Percentiles rank a stretch among this genome's conserved stretches.
These are phyloP conservation scores for Saturnispora diversa DNA, from an alignment of 805 yeast genomes.

Conservation along the genomic window DNA sequence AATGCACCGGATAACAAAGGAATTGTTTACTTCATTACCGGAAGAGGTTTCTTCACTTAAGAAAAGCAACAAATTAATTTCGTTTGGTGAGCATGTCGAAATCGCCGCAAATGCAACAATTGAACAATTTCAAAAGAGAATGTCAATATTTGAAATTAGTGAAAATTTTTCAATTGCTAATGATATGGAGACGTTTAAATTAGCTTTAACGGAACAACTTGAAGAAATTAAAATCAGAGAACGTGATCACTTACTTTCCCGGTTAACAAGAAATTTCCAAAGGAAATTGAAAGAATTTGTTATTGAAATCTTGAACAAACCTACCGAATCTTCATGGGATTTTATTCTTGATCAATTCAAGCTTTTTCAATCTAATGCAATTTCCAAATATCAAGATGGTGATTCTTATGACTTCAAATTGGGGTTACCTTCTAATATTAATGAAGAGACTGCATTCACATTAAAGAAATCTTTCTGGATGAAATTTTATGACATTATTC, in stretches of 20 bases:
- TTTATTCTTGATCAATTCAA: slow-evolving; percentile 39
- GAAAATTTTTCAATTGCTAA: slow-evolving; percentile 28
- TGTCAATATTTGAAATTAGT: slow-evolving; percentile 29
- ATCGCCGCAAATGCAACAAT: slow-evolving; percentile 18
- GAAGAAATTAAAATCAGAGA: slow-evolving; percentile 34
- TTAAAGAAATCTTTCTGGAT: slow-evolving; percentile 52
- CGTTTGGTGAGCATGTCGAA: slow-evolving; percentile 22
- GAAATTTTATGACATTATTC: slow-evolving; percentile 47
- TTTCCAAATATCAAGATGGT: slow-evolving; percentile 15
- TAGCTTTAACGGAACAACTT: slow-evolving; percentile 1
- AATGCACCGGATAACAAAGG: slow-evolving; percentile 31
- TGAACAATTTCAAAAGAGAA: slow-evolving; percentile 26
- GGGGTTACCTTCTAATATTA: slow-evolving; percentile 44
- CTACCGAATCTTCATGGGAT: slow-evolving; percentile 56
- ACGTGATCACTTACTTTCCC: slow-evolving; percentile 34
- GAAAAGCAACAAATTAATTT: slow-evolving; percentile 18
- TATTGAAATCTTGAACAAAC: slow-evolving; percentile 39
- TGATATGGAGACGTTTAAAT: slow-evolving; percentile 18
- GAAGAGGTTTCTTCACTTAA: slow-evolving; percentile 20
- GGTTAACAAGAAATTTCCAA: slow-evolving; percentile 40
- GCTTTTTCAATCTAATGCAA: slow-evolving; percentile 2
- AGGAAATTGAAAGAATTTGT: slow-evolving; percentile 44
- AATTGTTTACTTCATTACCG: slow-evolving; percentile 27
- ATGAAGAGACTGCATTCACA: slow-evolving; percentile 33
- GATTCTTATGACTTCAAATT: slow-evolving; percentile 51